Conservation (phyloP, 106 monocot species). For the Allium fistulosum region DNA sequence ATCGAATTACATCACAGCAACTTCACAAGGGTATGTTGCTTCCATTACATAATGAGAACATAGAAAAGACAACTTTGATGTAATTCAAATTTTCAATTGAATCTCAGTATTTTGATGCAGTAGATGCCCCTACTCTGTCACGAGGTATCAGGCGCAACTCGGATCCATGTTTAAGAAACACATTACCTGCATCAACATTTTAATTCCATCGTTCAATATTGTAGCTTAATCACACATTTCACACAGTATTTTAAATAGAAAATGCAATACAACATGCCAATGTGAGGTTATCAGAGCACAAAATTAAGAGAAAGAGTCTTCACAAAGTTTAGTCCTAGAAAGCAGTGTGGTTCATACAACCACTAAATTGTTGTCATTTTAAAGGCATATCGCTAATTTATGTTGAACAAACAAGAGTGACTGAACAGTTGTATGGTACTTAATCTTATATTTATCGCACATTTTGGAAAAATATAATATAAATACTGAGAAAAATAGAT, state of each 20-base stretch:
- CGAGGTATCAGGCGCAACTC: conserved; percentile 96
- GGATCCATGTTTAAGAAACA: conserved; percentile 96
- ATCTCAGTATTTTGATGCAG: background rate
- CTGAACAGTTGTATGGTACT: too few relatives aligned
- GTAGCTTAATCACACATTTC: background rate
- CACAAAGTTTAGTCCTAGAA: background rate
- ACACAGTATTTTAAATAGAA: background rate
- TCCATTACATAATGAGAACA: background rate
- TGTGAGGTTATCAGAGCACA: background rate
- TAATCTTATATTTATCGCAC: too few relatives aligned
- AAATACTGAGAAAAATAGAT: too few relatives aligned
- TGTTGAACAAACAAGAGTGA: too few relatives aligned
- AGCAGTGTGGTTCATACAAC: too few relatives aligned
- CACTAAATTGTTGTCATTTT: too few relatives aligned
- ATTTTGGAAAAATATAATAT: too few relatives aligned
- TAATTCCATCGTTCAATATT: background rate
- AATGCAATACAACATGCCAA: background rate
- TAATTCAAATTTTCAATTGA: background rate
- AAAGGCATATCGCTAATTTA: too few relatives aligned
- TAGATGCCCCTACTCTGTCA: conserved; percentile 74
- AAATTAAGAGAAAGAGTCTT: background rate
- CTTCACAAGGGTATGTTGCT: too few relatives aligned
- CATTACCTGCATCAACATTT: conserved; percentile 49
- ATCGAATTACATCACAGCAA: too few relatives aligned
- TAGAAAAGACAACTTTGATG: too few relatives aligned